Percentiles rank a stretch among this genome's conserved stretches.
Conservation (phyloP, 2,329 filamentous ascomycete species). For the Alternaria atra region DNA sequence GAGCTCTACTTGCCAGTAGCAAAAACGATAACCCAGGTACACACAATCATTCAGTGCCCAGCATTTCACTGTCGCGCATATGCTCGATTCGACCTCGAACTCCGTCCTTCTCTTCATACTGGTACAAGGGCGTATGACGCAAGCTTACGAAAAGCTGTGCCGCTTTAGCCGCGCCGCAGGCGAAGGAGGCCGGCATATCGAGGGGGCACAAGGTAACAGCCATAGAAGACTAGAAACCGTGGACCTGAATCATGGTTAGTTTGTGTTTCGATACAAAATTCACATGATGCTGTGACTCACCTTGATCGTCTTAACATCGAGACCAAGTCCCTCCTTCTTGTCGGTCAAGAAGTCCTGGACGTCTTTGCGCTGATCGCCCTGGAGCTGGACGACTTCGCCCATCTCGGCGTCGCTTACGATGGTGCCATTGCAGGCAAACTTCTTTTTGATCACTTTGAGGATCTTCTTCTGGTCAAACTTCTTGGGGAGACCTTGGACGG, state of each 20-base stretch:
- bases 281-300: conserved; percentile 55
- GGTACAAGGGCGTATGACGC: conserved; percentile 4
- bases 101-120: neutral
- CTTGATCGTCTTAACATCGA: conserved; percentile 98
- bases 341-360: conserved; percentile 96
- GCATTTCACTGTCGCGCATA: conserved; percentile 10
- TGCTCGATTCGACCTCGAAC: conserved; percentile 3
- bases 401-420: conserved; percentile 95
- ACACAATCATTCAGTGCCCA: conserved; percentile 9
- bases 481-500: conserved; percentile 97
- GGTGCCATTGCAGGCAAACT: conserved; percentile 99
- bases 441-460: conserved; percentile 99
- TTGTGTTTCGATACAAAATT: conserved; percentile 1
- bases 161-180: conserved; percentile 1
- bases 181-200: conserved; percentile 1
- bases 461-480: conserved; percentile 99
- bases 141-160: conserved; percentile 9
- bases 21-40: neutral
- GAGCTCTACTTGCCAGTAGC: conserved; percentile 7
- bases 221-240: conserved; percentile 43
- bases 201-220: neutral
- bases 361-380: conserved; percentile 99
- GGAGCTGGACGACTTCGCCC: conserved; percentile 99
- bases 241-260: conserved; percentile 34
- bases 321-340: conserved; percentile 92